Percentiles rank a stretch among this genome's conserved stretches.
Conservation (phyloP, 306 rosid genomes). For the Abrus precatorius region DNA sequence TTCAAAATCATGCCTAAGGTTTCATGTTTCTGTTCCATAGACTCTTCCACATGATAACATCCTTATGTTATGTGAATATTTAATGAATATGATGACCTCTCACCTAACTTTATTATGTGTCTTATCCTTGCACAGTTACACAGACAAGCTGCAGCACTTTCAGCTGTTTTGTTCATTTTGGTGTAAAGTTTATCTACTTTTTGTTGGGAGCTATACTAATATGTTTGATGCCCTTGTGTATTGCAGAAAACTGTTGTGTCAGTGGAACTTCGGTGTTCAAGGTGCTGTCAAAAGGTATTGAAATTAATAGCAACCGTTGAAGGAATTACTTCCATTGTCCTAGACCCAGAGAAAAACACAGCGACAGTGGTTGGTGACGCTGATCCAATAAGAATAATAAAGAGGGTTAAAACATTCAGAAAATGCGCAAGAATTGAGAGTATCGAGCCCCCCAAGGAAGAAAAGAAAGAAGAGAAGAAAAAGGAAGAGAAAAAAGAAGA, state of each 20-base stretch:
- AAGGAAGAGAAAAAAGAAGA: not conserved
- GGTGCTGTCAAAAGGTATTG: conserved; percentile 68
- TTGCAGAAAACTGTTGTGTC: conserved; percentile 74
- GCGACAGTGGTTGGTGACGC: conserved; percentile 76
- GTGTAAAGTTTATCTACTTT: conserved; percentile 11
- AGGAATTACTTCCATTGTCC: conserved; percentile 64
- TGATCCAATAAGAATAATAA: conserved; percentile 67
- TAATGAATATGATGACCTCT: conserved; percentile 42
- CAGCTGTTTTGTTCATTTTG: conserved; percentile 20
- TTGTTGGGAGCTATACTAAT: conserved; percentile 1
- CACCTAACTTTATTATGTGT: not conserved
- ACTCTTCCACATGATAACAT: not conserved
- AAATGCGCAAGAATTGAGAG: conserved; percentile 58
- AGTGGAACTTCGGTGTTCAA: conserved; percentile 63
- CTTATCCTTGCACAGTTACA: too few relatives aligned
- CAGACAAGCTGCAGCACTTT: not conserved
- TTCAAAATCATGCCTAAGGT: conserved; percentile 68
- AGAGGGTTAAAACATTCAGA: conserved; percentile 64
- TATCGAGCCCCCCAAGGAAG: conserved; percentile 58
- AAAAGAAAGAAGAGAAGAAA: conserved; percentile 46
- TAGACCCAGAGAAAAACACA: conserved; percentile 60
- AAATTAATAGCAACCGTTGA: conserved; percentile 59
- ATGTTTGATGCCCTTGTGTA: conserved; percentile 42
- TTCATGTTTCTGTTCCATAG: conserved; percentile 28
- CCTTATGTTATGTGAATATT: conserved; percentile 24